Evolutionary conservation across 805 yeast species (phyloP), one percentile per base, ranked within the genome.

Genomic region (Suhomyces faveliae): DNA sequence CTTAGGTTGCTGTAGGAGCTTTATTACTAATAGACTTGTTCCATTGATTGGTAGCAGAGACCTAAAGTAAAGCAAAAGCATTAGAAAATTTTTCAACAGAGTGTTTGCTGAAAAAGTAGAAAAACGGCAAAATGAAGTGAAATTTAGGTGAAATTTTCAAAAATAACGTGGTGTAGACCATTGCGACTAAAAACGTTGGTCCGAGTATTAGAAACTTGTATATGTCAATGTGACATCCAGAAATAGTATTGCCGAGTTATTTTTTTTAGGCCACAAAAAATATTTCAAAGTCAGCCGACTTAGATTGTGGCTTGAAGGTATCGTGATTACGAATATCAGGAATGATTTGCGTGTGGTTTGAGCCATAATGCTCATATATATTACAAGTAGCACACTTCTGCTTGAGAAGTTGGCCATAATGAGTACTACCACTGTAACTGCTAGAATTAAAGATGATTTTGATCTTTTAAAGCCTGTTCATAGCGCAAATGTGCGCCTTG

Each of bases 401-500:
- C 30, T n/a, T 12, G 7, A 27, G 15, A 13, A 5, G n/a, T n/a
- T n/a, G 30, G 15, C 15, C 6, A 17, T 15, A 15, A 37, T 37
- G 40, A 20, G 25, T 21, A n/a, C 23, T 15, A 43, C 33, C 6
- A 22, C 23, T 8, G 17, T 30, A 15, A 43, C 46, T 7, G 46
- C 46, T 6, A 22, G 42, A 23, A 56, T 58, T 29, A 43, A 48
- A 9, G 54, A 50, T 23, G 63, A 58, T 46, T 48, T 42, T 7
- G 48, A 45, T 11, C 42, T 57, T n/a, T 24, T 53, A 1, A 42
- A 37, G 27, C 63, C 61, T 12, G 47, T 59, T 12, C 51, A 45
- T 29, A 45, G 41, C 37, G 35, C 49, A 6, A 15, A 44, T 9
- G 11, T 15, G 7, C 19, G 45, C 17, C 40, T 45, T 10, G 49